phyloP scores from a whole-genome alignment of 2,329 filamentous ascomycete genomes.

The Rutstroemia sp. region DNA sequence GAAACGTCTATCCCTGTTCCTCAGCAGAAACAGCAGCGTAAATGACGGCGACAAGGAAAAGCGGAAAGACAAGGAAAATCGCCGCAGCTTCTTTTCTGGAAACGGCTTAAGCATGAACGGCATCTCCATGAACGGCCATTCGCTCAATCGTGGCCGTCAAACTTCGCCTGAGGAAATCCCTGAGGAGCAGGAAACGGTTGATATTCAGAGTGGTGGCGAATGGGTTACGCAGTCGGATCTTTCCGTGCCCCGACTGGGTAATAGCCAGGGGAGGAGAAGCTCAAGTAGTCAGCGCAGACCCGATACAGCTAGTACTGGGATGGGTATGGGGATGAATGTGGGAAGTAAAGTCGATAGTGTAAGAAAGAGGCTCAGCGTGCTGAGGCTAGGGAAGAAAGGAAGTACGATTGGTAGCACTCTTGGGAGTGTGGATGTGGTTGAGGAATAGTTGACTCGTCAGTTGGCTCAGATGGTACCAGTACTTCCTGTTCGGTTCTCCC shows the following conservation, averaged over 20 bases:
- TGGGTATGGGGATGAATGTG: constrained; percentile 5
- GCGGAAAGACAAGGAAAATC: constrained; percentile 1
- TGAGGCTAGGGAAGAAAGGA: constrained; percentile 30
- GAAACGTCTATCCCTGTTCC: constrained; percentile 5
- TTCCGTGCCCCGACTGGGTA: neutral
- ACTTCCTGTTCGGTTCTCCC: neutral
- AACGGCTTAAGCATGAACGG: constrained; percentile 10
- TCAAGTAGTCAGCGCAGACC: constrained; percentile 15
- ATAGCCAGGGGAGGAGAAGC: constrained; percentile 12
- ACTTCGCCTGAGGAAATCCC: neutral
- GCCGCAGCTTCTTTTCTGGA: constrained; percentile 9
- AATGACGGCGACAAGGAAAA: neutral
- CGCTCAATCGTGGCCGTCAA: neutral
- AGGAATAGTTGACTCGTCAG: neutral
- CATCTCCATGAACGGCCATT: constrained; percentile 2
- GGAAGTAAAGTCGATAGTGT: constrained; percentile 27
- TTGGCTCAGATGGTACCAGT: neutral
- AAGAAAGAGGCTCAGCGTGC: constrained; percentile 26
- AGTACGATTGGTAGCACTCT: constrained; percentile 29
- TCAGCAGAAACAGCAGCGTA: neutral
- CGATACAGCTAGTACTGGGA: neutral
- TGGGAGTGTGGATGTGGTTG: constrained; percentile 21
- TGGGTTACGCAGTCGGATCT: constrained; percentile 33
- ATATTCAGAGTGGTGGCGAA: constrained; percentile 7
- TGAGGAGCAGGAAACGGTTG: constrained; percentile 2